phyloP scores from a whole-genome alignment of 2,329 filamentous ascomycete species.

The Diatrype stigma region DNA sequence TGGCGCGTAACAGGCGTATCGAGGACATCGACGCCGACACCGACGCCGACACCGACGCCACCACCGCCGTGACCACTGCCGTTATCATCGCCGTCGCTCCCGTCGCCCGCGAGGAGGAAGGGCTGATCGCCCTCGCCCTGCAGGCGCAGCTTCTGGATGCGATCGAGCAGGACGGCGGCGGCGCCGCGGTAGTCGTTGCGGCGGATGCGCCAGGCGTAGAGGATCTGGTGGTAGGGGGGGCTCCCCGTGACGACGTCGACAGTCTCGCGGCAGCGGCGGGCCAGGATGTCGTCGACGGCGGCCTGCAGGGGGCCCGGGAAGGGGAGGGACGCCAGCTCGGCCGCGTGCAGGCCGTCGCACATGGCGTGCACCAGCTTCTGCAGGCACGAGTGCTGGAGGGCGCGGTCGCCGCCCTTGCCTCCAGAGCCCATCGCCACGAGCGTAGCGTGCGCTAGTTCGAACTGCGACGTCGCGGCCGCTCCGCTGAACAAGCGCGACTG shows the following conservation, averaged over 20 bases:
- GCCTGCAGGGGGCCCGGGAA: constrained; percentile 69
- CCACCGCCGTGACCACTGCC: constrained; percentile 2
- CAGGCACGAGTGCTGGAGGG: constrained; percentile 69
- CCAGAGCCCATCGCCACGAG: constrained; percentile 57
- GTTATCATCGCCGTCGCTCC: constrained; percentile 1
- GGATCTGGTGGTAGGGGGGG: constrained; percentile 79
- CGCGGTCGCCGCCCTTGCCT: constrained; percentile 41
- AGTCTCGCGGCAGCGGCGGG: constrained; percentile 65
- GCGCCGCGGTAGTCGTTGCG: constrained; percentile 82
- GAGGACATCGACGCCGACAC: constrained; percentile 47
- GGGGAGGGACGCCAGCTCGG: constrained; percentile 69
- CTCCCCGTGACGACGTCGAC: constrained; percentile 60
- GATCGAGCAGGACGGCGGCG: constrained; percentile 58
- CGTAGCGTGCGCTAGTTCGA: constrained; percentile 76
- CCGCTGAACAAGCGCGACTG: constrained; percentile 81
- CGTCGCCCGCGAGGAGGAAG: constrained; percentile 12
- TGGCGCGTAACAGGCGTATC: constrained; percentile 67
- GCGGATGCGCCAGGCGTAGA: constrained; percentile 86
- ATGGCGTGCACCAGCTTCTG: constrained; percentile 65
- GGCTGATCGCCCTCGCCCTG: constrained; percentile 56
- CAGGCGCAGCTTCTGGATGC: constrained; percentile 57
- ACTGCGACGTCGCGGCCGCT: constrained; percentile 73
- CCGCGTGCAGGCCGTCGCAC: constrained; percentile 62
- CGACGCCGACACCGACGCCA: constrained; percentile 3
- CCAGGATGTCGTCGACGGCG: constrained; percentile 74